These are phyloP conservation scores for Ambrosia trifida DNA, from an alignment of 129 eudicot genomes.

Conservation along the genomic window DNA sequence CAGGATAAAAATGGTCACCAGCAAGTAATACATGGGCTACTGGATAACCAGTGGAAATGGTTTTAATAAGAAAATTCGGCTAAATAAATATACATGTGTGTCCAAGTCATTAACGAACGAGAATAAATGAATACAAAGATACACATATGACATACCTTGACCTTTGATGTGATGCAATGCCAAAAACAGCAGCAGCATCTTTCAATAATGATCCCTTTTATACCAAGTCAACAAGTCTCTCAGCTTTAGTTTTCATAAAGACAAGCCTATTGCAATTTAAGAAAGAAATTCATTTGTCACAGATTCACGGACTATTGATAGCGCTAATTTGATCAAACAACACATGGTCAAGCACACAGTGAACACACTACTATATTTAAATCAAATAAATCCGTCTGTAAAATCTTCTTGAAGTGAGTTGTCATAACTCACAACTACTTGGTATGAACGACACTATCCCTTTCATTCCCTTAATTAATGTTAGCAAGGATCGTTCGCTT, in stretches of 20 bases:
- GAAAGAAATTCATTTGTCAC: background rate
- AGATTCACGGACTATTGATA: background rate
- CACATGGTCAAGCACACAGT: background rate
- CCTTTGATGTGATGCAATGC: background rate
- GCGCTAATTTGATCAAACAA: background rate
- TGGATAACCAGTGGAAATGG: too few species aligned
- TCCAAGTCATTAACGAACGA: too few species aligned
- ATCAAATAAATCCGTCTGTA: background rate
- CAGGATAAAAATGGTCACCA: too few species aligned
- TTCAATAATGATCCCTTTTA: background rate
- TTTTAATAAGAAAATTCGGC: too few species aligned
- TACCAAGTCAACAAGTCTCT: background rate
- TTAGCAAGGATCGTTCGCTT: background rate
- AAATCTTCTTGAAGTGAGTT: background rate
- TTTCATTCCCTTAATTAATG: background rate
- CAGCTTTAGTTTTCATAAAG: background rate
- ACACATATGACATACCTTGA: background rate
- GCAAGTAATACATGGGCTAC: too few species aligned
- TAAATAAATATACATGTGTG: too few species aligned
- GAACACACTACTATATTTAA: background rate
- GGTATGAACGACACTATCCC: background rate
- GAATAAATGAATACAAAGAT: background rate
- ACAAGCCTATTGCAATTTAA: background rate
- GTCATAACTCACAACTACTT: background rate
- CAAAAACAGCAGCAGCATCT: background rate